A percentile compares a stretch with the other conserved stretches of the same genome.
Evolutionary conservation across 2,329 filamentous ascomycete genomes (phyloP).

Genomic region (Aspergillus novoparasiticus): DNA sequence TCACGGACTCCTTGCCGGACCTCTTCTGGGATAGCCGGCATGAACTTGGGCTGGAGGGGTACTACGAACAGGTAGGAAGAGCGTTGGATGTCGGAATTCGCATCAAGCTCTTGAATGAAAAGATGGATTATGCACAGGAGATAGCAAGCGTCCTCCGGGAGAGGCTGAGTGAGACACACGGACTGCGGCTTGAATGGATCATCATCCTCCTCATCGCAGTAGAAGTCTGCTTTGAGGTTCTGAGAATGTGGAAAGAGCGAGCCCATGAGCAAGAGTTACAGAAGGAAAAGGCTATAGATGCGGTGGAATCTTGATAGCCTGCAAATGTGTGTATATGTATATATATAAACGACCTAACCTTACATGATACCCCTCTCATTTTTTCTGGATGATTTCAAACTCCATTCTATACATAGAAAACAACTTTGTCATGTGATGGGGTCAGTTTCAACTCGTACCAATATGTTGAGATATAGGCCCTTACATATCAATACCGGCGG

Average conservation of each 20-base stretch:
- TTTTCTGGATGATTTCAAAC: not conserved
- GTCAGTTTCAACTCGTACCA: not conserved
- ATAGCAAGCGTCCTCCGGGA: conserved; percentile 88
- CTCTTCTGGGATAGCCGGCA: conserved; percentile 94
- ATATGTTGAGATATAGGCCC: too few relatives aligned
- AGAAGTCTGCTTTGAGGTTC: conserved; percentile 85
- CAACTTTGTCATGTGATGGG: not conserved
- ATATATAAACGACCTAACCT: not conserved
- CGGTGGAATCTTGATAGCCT: not conserved
- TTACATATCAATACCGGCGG: too few relatives aligned
- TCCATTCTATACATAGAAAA: not conserved
- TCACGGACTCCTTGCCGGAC: conserved; percentile 92
- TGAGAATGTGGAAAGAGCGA: conserved; percentile 69
- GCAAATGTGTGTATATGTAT: not conserved
- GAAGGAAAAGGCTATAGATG: not conserved
- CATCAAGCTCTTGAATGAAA: conserved; percentile 90
- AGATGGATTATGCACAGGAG: conserved; percentile 97
- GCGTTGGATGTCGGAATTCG: conserved; percentile 88
- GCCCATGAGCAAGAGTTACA: conserved; percentile 38
- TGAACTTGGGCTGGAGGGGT: conserved; percentile 86
- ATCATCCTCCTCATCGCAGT: conserved; percentile 93
- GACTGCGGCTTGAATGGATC: conserved; percentile 86
- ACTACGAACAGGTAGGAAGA: conserved; percentile 90
- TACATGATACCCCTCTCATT: conserved; percentile 6
- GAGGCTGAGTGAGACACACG: conserved; percentile 86